Percentiles rank a stretch among this genome's conserved stretches.
phyloP scores from a whole-genome alignment of 495 filamentous ascomycete genomes.

The Penicillium egyptiacum region DNA sequence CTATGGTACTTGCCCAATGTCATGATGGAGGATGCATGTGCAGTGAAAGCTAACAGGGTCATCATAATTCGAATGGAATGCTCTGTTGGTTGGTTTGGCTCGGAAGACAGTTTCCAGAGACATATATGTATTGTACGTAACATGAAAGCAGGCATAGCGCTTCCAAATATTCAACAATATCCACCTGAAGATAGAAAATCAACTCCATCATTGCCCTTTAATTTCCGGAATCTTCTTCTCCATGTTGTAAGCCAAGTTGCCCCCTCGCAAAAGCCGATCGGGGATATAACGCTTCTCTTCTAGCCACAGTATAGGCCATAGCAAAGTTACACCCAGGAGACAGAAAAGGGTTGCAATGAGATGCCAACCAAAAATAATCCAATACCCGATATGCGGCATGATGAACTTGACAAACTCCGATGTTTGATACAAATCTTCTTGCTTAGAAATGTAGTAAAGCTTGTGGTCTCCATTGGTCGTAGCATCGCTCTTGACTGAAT shows the following conservation, averaged over 20 bases:
- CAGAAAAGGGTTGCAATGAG: slow-evolving; percentile 62
- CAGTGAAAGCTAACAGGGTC: background rate
- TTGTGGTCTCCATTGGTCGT: slow-evolving; percentile 29
- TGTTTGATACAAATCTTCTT: slow-evolving; percentile 82
- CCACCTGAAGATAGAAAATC: background rate
- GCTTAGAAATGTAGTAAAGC: slow-evolving; percentile 67
- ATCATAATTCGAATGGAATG: background rate
- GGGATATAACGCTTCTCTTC: slow-evolving; percentile 42
- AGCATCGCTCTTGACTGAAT: slow-evolving; percentile 20
- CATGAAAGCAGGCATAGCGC: background rate
- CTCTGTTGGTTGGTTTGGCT: background rate
- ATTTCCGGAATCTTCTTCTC: slow-evolving; percentile 30
- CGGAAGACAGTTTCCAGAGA: background rate
- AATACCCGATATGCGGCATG: slow-evolving; percentile 39
- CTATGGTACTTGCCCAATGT: background rate
- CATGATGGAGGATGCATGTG: background rate
- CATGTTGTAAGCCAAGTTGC: slow-evolving; percentile 33
- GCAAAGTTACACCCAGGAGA: slow-evolving; percentile 51
- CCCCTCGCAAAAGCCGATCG: slow-evolving; percentile 19
- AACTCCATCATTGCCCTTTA: slow-evolving; percentile 19
- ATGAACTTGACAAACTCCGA: slow-evolving; percentile 75
- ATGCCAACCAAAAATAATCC: slow-evolving; percentile 58
- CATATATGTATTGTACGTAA: background rate
- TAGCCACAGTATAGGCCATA: slow-evolving; percentile 55
- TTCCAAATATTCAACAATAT: background rate